Base-by-base conservation (phyloP, 768 basidiomycete species). In the Calocybe indica region DNA sequence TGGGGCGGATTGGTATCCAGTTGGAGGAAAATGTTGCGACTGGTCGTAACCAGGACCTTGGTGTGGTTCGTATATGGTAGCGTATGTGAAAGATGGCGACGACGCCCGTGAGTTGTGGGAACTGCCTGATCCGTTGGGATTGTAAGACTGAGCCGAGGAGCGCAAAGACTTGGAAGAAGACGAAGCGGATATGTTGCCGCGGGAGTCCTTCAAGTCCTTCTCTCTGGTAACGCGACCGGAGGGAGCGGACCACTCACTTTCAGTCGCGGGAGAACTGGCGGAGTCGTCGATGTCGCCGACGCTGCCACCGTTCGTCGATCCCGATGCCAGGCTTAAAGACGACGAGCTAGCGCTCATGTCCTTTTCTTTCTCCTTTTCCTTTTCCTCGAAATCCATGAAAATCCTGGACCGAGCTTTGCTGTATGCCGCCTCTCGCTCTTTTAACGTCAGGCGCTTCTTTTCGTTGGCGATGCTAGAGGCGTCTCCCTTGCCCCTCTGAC, bases 381-480 rank as follows among this genome's bases (percentile, higher is more conserved):
- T 83, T 56, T 87, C 85, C 60, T 88, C 76, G 54, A 90, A 88
- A 53, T 68, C 83, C 79, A 88, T 85, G 68, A 92, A 92, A 54
- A 92, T 92, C 47, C 90, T 79, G 34, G 81, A 84, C 40, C 91
- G 80, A 29, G 90, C 90, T 63, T 88, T 83, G 45, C 88, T 86
- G 55, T 92, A 92, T n/a, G 88, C 91, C 0, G 87, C 91, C 59
- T 88, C 88, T 31, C 90, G 84, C 62, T 92, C 83, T 57, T 88
- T 85, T 15, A 92, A 82, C 2, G 91, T 91, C 70, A 81, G 79
- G 30, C 76, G 75, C 59, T 85, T 82, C 69, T 84, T 88, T 57
- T 65, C 75, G 51, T 76, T 78, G 43, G 77, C 71, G 4, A 4
- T 22, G 22, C 22, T 4, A 22, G 22, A 22, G 41, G 75, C 77